phyloP scores from a whole-genome alignment of 139 green algal species.

The Monoraphidium neglectum region DNA sequence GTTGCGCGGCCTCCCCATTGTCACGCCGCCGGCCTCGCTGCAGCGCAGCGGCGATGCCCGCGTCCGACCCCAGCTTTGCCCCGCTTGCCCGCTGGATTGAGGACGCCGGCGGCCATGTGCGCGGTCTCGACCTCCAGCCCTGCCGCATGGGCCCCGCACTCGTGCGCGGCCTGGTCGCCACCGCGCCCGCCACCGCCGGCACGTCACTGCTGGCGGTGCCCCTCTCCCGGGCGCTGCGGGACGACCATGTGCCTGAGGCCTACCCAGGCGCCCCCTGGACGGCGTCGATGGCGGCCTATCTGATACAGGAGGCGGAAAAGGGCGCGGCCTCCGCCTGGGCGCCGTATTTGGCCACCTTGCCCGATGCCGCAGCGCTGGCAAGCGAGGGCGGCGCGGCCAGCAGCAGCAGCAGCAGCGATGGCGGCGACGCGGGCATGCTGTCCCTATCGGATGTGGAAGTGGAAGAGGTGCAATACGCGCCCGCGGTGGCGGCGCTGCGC shows the following conservation, averaged over 20 bases:
- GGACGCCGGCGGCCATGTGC: slow-evolving; percentile 2
- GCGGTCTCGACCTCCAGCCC: neutral
- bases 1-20: neutral
- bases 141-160: slow-evolving; percentile 8
- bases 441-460: slow-evolving; percentile 1
- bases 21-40: neutral
- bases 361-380: neutral
- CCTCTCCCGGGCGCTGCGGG: slow-evolving; percentile 8
- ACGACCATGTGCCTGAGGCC: slow-evolving; percentile 1
- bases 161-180: slow-evolving; percentile 15
- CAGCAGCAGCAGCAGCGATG: neutral
- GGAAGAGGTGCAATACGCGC: slow-evolving; percentile 18
- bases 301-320: slow-evolving; percentile 1
- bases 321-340: neutral
- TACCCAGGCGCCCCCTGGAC: slow-evolving; percentile 35
- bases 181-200: neutral
- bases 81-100: slow-evolving; percentile 3
- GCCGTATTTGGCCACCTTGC: neutral
- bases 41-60: slow-evolving; percentile 7
- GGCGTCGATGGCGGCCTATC: slow-evolving; percentile 11
- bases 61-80: neutral
- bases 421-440: slow-evolving; percentile 3
- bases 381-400: too few species aligned
- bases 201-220: slow-evolving; percentile 16
- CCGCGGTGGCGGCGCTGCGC: slow-evolving; percentile 8